Evolutionary conservation across 345 rosid species (phyloP), one percentile per base, ranked within the genome.

Genomic region (Cardamine resedifolia): DNA sequence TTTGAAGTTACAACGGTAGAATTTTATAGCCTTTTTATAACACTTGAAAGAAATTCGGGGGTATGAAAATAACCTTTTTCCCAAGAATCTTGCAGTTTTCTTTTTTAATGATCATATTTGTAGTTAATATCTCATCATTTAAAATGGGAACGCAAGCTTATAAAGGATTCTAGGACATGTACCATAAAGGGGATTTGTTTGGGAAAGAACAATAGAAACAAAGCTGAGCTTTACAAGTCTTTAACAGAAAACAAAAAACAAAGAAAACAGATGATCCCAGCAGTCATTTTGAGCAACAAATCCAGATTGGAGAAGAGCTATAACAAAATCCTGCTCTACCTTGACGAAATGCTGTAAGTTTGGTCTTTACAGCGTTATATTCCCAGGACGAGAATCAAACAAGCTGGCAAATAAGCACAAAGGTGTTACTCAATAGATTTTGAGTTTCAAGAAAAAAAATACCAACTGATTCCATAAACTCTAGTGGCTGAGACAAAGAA

Each of bases 181-280:
- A 71, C 51, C 51, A 71, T n/a, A 61, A 21, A 9, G 6, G 20
- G 61, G 53, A 0, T 19, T 44, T 31, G 12, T 33, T 47, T 2
- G 34, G 4, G 34, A 41, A 51, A 19, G 15, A 38, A 51, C 30
- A 71, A 52, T 19, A 71, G 62, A 44, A 30, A 39, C 18, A 49
- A 62, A 51, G 55, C 62, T 62, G 27, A n/a, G 55, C 76, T 72
- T 62, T 51, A 72, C 69, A 72, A 16, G 66, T 70, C 28, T 60
- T 38, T 36, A 70, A 49, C 21, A 38, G 18, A 15, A 64, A 23
- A 18, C 38, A 49, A 38, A 41, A 24, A 53, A 15, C 43, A 52
- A 53, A 43, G 11, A 47, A 52, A 64, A 72, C 45, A 62, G 36
- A 27, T 8, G 8, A 62, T 27, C 52, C 16, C 52, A 50, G 8